Base-by-base conservation (phyloP, 805 yeast genomes). In the Candida qinlingensis region DNA sequence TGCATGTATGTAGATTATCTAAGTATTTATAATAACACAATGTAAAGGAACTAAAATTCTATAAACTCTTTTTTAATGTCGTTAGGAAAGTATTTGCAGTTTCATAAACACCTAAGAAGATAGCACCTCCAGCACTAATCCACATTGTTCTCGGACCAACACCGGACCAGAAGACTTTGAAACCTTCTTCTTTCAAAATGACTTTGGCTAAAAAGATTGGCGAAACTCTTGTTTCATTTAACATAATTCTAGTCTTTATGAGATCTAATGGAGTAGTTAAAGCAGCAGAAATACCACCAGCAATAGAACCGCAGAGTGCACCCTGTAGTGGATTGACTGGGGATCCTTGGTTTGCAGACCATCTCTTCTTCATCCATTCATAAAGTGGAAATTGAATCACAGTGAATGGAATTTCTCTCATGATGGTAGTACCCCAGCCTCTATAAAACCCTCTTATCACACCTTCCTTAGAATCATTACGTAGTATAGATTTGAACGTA, bases 101-200 rank as follows among this genome's bases (percentile, higher is more conserved):
- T 67, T 95, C 99, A 62, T 94, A 94, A 47, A 88, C 87, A 5
- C 99, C 99, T 48, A 94, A 72, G 71, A 95, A 94, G 13, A 95
- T 90, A 13, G 98, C 97, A 30, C 99, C 99, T 25, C 99, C 99
- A 5, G 96, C 94, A 69, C 96, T 84, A 49, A 94, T 92, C 99
- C 99, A 94, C 80, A 87, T 74, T 0, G 97, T 91, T 64, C 99
- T 76, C 5, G 99, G 98, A 0, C 96, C 97, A 29, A 92, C 75
- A 11, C 99, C 99, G 43, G 77, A 77, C 62, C 80, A 77, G 55
- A 94, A 89, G 1, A 85, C 89, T 7, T 63, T 56, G 38, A 72
- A 68, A 0, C 97, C 97, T 63, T 90, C 97, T 48, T 86, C 90
- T 25, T 61, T 63, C n/a, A 74, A 65, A 43, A 91, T 75, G 9